A percentile compares a stretch with the other conserved stretches of the same genome.
Conservation (phyloP, 2,329 filamentous ascomycete genomes). For the Colletotrichum destructivum region DNA sequence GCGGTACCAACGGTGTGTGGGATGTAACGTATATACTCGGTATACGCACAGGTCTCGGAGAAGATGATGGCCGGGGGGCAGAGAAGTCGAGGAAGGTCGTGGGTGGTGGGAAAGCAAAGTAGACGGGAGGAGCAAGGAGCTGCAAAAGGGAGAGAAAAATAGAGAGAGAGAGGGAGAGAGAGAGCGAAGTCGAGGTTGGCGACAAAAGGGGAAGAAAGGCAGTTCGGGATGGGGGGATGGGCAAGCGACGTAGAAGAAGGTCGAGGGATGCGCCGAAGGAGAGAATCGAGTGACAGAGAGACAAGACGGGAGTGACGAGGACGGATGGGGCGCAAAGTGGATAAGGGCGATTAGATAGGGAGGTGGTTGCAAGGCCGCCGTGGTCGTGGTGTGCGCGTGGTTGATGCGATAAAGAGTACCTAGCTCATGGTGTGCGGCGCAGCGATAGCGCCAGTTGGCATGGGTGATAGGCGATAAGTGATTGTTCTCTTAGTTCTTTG, state of each 20-base stretch:
- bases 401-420: conserved; percentile 41
- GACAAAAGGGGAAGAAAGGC: conserved; percentile 9
- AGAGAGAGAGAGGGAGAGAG: not conserved
- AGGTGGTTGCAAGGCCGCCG: conserved; percentile 21
- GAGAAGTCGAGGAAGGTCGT: conserved; percentile 40
- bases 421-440: conserved; percentile 15
- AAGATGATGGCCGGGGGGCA: conserved; percentile 12
- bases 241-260: conserved; percentile 39
- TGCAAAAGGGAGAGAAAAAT: not conserved
- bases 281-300: conserved; percentile 34
- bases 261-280: conserved; percentile 33
- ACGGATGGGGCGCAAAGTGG: conserved; percentile 34
- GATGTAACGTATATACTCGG: not conserved
- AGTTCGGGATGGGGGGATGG: conserved; percentile 29
- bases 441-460: conserved; percentile 20
- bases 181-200: conserved; percentile 32
- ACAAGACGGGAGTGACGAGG: conserved; percentile 37
- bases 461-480: conserved; percentile 9
- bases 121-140: not conserved
- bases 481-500: conserved; percentile 5
- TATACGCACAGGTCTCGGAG: conserved; percentile 8
- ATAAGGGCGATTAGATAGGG: conserved; percentile 39
- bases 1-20: conserved; percentile 24
- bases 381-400: conserved; percentile 18
- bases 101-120: conserved; percentile 6